Evolutionary conservation across 768 basidiomycete genomes (phyloP), one percentile per base, ranked within the genome.

Genomic region (Psilocybe tampanensis): DNA sequence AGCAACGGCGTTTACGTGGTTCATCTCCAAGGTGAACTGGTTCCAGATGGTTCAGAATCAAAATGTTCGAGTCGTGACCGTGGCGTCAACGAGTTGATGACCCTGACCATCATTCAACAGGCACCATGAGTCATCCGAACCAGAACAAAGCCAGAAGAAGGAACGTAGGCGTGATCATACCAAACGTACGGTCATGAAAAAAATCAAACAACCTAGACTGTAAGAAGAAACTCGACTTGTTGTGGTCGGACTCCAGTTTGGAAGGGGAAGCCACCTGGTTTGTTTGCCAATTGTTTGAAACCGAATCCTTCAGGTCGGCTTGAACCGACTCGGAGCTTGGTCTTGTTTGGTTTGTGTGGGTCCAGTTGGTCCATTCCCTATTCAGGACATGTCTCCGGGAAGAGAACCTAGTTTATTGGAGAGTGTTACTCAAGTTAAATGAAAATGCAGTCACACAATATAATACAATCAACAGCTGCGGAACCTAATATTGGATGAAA

Each of bases 401-500:
- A 39, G 4, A 13, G 36, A 15, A 15, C 36, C n/a, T 34, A n/a
- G n/a, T n/a, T n/a, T n/a, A 29, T 9, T 9, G 9, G 29, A 4
- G 9, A 29, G 4, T 29, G 4, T 29, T 9, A 29, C 4, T 4
- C 29, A 29, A 29, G 44, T 24, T 15, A 5, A 24, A 23, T 23
- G 17, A 12, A 8, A 13, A 7, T 23, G 4, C 17, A 8, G 5
- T 26, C 44, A 12, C 8, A n/a, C 11, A 44, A 44, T 19, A 12
- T 3, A 22, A 44, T 12, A 22, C 4, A 17, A 17, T 24, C 15
- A 47, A 47, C 11, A 12, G 19, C 8, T 47, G 17, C 23, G 13
- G 23, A 47, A 47, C 12, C 24, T 23, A 56, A 55, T 56, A 41
- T 49, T 29, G 22, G 39, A 43, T 18, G 33, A 42, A 55, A 49